phyloP scores from a whole-genome alignment of 1,284 basidiomycete species.

The Phlebopus sp. region DNA sequence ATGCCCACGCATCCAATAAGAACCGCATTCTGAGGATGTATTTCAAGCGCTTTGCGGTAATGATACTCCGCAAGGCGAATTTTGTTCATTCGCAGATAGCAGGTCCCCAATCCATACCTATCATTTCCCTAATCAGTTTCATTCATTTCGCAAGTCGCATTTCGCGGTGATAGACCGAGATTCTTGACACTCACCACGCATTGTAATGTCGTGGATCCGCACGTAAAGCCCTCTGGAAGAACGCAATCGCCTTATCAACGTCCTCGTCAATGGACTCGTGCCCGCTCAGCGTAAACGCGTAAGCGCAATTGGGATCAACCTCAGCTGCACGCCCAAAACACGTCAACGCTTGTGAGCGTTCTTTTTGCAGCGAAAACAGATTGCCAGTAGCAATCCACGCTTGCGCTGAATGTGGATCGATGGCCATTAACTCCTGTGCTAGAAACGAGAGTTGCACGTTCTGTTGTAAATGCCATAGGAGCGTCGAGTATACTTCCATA shows the following conservation, averaged over 20 bases:
- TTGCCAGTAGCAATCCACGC: constrained; percentile 96
- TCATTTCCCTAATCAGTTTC: constrained; percentile 27
- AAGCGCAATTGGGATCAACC: constrained; percentile 81
- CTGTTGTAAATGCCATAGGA: constrained; percentile 88
- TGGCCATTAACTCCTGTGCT: constrained; percentile 83
- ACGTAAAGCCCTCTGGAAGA: constrained; percentile 87
- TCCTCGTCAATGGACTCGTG: constrained; percentile 95
- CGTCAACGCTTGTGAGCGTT: constrained; percentile 85
- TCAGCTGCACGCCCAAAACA: constrained; percentile 89
- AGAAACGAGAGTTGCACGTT: constrained; percentile 83
- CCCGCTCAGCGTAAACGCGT: constrained; percentile 91
- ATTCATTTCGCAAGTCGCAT: constrained; percentile 4
- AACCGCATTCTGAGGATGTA: constrained; percentile 90
- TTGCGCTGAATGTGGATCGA: constrained; percentile 78
- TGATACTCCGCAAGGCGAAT: constrained; percentile 90
- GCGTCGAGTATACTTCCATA: constrained; percentile 93
- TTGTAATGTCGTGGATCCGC: constrained; percentile 90
- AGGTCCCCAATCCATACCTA: constrained; percentile 96
- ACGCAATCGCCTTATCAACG: constrained; percentile 82
- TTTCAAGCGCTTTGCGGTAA: constrained; percentile 84
- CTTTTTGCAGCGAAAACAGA: constrained; percentile 87
- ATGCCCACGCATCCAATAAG: constrained; percentile 87
- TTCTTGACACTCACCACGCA: constrained; percentile 70
- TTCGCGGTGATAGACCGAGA: constrained; percentile 2
- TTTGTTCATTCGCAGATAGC: constrained; percentile 90